Evolutionary conservation across 106 monocot species (phyloP).

Genomic region (Allium fistulosum): DNA sequence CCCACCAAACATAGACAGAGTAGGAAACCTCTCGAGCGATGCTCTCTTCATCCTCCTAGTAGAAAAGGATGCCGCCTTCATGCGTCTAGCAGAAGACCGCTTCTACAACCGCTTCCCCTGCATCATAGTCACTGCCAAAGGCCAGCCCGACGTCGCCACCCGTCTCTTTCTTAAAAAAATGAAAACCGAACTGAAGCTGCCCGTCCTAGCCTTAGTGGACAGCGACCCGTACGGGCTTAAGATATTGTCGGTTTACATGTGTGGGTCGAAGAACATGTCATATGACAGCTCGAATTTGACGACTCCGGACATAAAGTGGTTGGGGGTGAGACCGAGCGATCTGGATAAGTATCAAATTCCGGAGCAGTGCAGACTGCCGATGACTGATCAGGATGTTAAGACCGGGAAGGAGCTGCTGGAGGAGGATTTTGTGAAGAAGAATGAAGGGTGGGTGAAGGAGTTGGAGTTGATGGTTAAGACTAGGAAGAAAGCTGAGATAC

Average conservation of each 20-base stretch:
- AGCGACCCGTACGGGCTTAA: slow-evolving; percentile 96
- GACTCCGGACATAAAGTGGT: slow-evolving; percentile 96
- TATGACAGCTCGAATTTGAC: slow-evolving; percentile 93
- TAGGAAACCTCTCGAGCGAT: slow-evolving; percentile 71
- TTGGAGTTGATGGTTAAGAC: slow-evolving; percentile 88
- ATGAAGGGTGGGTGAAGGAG: slow-evolving; percentile 91
- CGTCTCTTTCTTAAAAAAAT: slow-evolving; percentile 71
- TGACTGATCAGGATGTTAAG: slow-evolving; percentile 99
- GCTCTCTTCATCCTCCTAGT: slow-evolving; percentile 95
- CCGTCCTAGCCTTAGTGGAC: slow-evolving; percentile 87
- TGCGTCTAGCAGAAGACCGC: slow-evolving; percentile 93
- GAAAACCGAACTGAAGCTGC: slow-evolving; percentile 80
- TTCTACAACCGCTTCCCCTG: slow-evolving; percentile 98
- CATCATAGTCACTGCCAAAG: slow-evolving; percentile 94
- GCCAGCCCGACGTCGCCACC: slow-evolving; percentile 95
- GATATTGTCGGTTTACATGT: slow-evolving; percentile 98
- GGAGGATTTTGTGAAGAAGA: slow-evolving; percentile 95
- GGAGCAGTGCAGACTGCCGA: slow-evolving; percentile 87
- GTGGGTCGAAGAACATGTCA: slow-evolving; percentile 99
- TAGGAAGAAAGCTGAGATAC: slow-evolving; percentile 95
- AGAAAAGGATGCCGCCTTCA: slow-evolving; percentile 97
- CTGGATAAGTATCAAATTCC: slow-evolving; percentile 90
- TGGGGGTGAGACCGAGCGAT: slow-evolving; percentile 86
- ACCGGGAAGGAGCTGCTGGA: slow-evolving; percentile 93
- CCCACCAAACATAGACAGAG: slow-evolving; percentile 91